Conservation (phyloP, 345 rosid species). For the Gossypium longicalyx region DNA sequence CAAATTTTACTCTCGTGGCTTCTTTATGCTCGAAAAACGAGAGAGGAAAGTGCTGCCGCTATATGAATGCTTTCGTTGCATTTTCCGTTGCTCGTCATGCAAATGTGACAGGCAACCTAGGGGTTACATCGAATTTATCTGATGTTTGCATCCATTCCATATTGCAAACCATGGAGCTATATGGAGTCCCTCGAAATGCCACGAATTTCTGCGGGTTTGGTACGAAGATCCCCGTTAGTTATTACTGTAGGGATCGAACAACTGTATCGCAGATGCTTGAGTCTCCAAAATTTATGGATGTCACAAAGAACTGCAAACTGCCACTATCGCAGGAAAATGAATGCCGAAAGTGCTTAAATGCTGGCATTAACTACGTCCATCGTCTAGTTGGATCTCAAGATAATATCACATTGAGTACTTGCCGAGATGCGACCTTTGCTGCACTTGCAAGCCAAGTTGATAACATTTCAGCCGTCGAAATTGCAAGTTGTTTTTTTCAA, state of each 20-base stretch:
- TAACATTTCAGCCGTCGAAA: slow-evolving; percentile 44
- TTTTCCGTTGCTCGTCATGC: slow-evolving; percentile 71
- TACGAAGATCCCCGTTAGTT: slow-evolving; percentile 72
- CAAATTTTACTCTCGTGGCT: slow-evolving; percentile 75
- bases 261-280: slow-evolving; percentile 74
- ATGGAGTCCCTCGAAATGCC: slow-evolving; percentile 82
- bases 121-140: slow-evolving; percentile 50
- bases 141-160: slow-evolving; percentile 58
- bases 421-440: slow-evolving; percentile 85
- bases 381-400: slow-evolving; percentile 50
- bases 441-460: slow-evolving; percentile 75
- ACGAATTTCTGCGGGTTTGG: slow-evolving; percentile 78
- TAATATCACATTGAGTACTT: slow-evolving; percentile 69
- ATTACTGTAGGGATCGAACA: slow-evolving; percentile 63
- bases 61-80: slow-evolving; percentile 82
- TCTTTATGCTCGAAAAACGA: slow-evolving; percentile 60
- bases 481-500: slow-evolving; percentile 85
- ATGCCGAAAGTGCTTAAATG: slow-evolving; percentile 75
- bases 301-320: slow-evolving; percentile 52
- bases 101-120: slow-evolving; percentile 62
- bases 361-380: slow-evolving; percentile 67
- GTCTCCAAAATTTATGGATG: slow-evolving; percentile 59
- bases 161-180: slow-evolving; percentile 60
- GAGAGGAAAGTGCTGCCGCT: slow-evolving; percentile 87
- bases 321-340: slow-evolving; percentile 47